Evolutionary conservation across 2,329 filamentous ascomycete species (phyloP), one percentile per base, ranked within the genome.

Genomic region (Stagonosporopsis tanaceti): DNA sequence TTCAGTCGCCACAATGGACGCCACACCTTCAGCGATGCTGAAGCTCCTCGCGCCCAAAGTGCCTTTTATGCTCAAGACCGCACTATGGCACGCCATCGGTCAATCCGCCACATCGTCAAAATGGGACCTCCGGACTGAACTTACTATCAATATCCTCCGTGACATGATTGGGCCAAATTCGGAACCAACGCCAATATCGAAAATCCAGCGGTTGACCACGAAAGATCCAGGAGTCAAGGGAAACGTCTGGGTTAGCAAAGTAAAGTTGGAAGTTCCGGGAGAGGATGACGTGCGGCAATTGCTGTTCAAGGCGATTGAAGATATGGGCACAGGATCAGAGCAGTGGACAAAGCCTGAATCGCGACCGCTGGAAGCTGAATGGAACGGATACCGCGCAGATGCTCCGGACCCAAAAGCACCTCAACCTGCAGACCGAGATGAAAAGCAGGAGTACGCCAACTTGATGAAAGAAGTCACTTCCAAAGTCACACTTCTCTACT

Each of bases 241-340:
- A 3, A 85, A 85, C 41, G 87, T 95, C 63, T 97, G 93, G 93
- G 82, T 96, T 24, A 89, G 88, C 67, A 89, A 86, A 52, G 88
- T 90, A 39, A 85, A 83, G 0, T 79, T 92, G 15, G 84, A 86
- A 0, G 78, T 79, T 2, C 89, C 88, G 0, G 80, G 85, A 0
- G 82, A 82, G 70, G 67, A 84, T 41, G 78, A 81, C 39, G 57
- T 66, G 1, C 78, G 84, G n/a, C 82, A 89, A 40, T 80, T 82
- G 1, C 69, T 93, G 25, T 78, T 87, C 61, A 77, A 77, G 28
- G 84, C 83, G 3, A 85, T 93, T 41, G 79, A 85, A 24, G 80
- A 79, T 1, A 72, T 90, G 73, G 80, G 79, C 47, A 75, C 78
- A 1, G 76, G 74, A 1, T 53, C 59, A 30, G 69, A 68, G 57